Conservation (phyloP, 1,284 basidiomycete species). For the Fistulinella cinereoalba region DNA sequence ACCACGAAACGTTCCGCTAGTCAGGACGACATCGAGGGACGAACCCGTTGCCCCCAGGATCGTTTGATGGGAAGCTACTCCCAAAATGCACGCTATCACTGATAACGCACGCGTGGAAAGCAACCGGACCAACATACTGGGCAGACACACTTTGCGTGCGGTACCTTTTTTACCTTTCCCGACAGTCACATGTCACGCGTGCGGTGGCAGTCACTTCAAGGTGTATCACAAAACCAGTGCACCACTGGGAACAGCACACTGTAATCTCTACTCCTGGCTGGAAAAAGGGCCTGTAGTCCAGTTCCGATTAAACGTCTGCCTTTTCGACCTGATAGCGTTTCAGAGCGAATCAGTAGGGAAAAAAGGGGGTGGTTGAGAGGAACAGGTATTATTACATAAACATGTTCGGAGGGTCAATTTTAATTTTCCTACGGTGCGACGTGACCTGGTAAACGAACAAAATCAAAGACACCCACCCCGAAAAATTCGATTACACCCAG, state of each 20-base stretch:
- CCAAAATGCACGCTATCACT: constrained; percentile 2
- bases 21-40: constrained; percentile 27
- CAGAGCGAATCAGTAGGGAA: neutral
- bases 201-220: no score
- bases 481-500: constrained; percentile 35
- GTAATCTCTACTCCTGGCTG: no score
- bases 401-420: constrained; percentile 29
- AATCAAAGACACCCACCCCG: constrained; percentile 31
- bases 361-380: neutral
- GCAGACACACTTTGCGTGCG: no score
- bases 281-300: no score
- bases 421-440: constrained; percentile 21
- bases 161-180: no score
- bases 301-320: no score
- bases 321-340: no score
- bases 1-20: constrained; percentile 48
- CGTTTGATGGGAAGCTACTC: neutral
- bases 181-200: neutral
- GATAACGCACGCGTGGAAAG: neutral
- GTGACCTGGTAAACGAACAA: constrained; percentile 31
- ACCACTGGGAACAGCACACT: no score
- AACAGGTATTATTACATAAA: constrained; percentile 21
- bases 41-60: neutral
- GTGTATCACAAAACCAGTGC: no score
- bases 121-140: neutral